phyloP scores from a whole-genome alignment of 129 eudicot genomes.

The Helichrysum umbraculigerum region DNA sequence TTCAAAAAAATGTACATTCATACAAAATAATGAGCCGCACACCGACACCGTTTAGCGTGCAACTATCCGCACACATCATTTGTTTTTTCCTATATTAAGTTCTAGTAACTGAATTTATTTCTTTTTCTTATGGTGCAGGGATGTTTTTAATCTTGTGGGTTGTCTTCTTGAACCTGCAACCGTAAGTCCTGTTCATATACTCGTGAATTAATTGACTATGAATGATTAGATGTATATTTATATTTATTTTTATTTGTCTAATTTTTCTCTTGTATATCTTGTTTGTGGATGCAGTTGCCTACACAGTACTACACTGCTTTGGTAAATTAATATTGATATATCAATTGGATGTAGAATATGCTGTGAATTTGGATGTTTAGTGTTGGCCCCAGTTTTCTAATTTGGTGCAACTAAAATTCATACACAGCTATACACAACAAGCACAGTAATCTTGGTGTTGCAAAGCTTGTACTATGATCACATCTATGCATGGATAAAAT shows the following conservation, averaged over 20 bases:
- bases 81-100: neutral
- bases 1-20: no score
- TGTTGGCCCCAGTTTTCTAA: neutral
- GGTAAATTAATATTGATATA: constrained; percentile 26
- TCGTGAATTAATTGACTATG: neutral
- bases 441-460: constrained; percentile 60
- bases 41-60: no score
- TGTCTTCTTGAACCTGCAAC: constrained; percentile 85
- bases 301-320: constrained; percentile 78
- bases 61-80: no score
- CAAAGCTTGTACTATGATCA: constrained; percentile 80
- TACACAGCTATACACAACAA: constrained; percentile 60
- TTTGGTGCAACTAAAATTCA: neutral
- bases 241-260: neutral
- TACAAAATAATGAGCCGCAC: no score
- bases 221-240: neutral
- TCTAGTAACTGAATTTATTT: neutral
- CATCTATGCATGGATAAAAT: constrained; percentile 38
- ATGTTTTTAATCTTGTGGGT: constrained; percentile 72
- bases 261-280: neutral
- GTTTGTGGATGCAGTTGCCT: constrained; percentile 60
- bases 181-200: constrained; percentile 34
- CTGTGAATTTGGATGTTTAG: neutral
- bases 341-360: neutral
- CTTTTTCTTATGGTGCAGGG: constrained; percentile 42